Base-by-base conservation (phyloP, 129 eudicot genomes). In the Flaveria bidentis region DNA sequence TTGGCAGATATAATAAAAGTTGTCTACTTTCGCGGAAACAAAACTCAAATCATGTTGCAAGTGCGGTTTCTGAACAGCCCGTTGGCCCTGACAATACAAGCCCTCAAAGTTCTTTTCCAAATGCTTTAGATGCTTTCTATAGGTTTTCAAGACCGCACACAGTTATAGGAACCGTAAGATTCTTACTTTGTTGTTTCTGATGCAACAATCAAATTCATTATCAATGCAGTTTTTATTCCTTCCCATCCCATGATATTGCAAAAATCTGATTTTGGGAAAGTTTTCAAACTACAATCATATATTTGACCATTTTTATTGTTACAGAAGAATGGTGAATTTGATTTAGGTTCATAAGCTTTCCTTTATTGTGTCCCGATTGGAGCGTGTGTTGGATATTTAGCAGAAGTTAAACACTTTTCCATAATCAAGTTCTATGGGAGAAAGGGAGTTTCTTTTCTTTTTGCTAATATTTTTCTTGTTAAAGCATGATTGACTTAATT, bases 111-210 rank as follows among this genome's bases (percentile, higher is more conserved):
- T 70, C 93, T 4, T 33, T 83, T 10, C 87, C 82, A 53, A 74
- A 78, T 65, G 87, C 87, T 18, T 67, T 89, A 44, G 78, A 94
- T 84, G 98, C 97, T 82, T 94, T 94, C 81, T 87, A 91, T 82
- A 84, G 92, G 76, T 94, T 94, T 80, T 94, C 98, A 45, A 83
- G 98, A 77, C 98, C 98, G 76, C 98, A 94, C 71, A 94, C 98
- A 10, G 90, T 94, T 75, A 91, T 89, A 76, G 98, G 98, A 86
- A 94, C 98, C n/a, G 98, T 94, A 87, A 86, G 83, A 81, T 85
- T 78, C 67, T 62, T 39, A 23, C 53, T 75, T 58, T 23, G 42
- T 25, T 13, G 69, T 15, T 3, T 30, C 25, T 47, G 41, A 26
- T 14, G 9, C 44, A 47, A 74, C 39, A 16, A 30, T 80, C 12